Evolutionary conservation across 306 rosid genomes (phyloP).

Genomic region (Prosopis cineraria): DNA sequence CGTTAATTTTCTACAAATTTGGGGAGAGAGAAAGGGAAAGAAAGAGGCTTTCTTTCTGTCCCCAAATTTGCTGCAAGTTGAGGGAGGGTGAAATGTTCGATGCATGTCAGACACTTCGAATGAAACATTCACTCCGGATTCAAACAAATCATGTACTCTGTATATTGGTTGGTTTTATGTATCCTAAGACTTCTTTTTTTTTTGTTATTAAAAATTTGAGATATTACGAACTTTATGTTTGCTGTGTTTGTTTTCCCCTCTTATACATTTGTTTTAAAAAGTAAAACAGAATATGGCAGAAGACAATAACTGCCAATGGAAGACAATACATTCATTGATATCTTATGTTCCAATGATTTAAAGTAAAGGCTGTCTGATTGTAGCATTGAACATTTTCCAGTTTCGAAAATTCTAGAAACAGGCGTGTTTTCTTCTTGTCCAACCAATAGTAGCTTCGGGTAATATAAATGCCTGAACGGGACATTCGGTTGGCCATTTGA

Average conservation of each 20-base stretch:
- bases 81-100: not conserved
- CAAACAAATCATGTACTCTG: not conserved
- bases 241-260: not conserved
- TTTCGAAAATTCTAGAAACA: not conserved
- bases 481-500: too few species aligned
- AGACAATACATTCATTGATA: not conserved
- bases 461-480: too few species aligned
- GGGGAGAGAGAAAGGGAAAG: not conserved
- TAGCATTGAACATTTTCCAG: not conserved
- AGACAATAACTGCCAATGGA: too few species aligned
- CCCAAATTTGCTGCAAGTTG: not conserved
- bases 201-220: not conserved
- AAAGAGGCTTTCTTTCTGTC: too few species aligned
- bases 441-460: too few species aligned
- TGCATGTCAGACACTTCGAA: too few species aligned
- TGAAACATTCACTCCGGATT: not conserved
- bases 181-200: not conserved
- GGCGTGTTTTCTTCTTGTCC: too few species aligned
- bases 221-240: not conserved
- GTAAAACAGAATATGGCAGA: not conserved
- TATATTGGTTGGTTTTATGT: not conserved
- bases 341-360: not conserved
- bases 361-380: not conserved
- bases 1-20: too few species aligned
- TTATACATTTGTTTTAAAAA: not conserved